Percentiles rank a stretch among this genome's conserved stretches.
These are phyloP conservation scores for Leishmania lainsoni DNA, from an alignment of 208 protist species.

Conservation along the genomic window DNA sequence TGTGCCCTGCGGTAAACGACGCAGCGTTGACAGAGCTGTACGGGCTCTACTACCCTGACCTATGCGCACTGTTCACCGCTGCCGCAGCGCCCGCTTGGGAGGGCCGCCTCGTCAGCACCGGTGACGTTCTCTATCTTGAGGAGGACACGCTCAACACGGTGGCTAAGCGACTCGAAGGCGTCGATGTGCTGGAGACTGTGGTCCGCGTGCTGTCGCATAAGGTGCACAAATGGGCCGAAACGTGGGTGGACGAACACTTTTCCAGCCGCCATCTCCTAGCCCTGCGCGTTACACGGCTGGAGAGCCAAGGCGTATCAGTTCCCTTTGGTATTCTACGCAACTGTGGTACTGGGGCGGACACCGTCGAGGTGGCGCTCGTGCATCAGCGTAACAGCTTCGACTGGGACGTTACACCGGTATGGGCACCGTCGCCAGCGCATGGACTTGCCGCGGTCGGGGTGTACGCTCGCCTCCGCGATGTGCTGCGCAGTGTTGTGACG, in stretches of 20 bases:
- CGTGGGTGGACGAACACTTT: conserved; percentile 24
- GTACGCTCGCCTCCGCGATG: conserved; percentile 14
- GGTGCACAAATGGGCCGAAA: conserved; percentile 25
- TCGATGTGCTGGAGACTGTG: conserved; percentile 41
- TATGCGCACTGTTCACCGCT: conserved; percentile 39
- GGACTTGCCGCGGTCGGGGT: conserved; percentile 8
- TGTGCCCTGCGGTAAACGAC: conserved; percentile 57
- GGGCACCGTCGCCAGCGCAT: conserved; percentile 31
- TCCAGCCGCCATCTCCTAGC: conserved; percentile 37
- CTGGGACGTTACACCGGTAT: conserved; percentile 51
- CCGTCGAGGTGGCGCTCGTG: conserved; percentile 43
- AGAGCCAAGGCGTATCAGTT: neutral
- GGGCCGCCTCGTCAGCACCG: conserved; percentile 59
- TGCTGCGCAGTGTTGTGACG: conserved; percentile 20
- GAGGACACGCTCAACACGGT: conserved; percentile 16
- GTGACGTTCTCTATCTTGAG: conserved; percentile 58
- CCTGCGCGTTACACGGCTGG: conserved; percentile 42
- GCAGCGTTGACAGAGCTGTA: conserved; percentile 51
- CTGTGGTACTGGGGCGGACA: neutral
- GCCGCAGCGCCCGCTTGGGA: conserved; percentile 39
- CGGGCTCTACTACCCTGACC: conserved; percentile 56
- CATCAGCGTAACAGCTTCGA: conserved; percentile 26
- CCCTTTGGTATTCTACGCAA: conserved; percentile 14
- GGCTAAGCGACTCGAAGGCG: conserved; percentile 29
- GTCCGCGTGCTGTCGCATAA: conserved; percentile 25